Percentiles rank a stretch among this genome's conserved stretches.
These are phyloP conservation scores for Hysterangium stoloniferum DNA, from an alignment of 768 basidiomycete species.

Conservation along the genomic window DNA sequence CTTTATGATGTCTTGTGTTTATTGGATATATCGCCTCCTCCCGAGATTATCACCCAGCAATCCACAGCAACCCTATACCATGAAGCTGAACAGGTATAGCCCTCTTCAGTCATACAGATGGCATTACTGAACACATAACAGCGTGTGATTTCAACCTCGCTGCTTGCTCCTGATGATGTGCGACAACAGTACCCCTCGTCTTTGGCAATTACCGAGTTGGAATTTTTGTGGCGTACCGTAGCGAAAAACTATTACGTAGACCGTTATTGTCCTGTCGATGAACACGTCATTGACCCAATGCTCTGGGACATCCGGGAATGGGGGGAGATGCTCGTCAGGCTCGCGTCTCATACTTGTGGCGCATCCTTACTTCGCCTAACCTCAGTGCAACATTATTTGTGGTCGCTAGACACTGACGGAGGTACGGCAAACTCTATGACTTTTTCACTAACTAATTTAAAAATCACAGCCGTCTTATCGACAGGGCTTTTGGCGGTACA, in stretches of 20 bases:
- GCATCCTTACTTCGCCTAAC: conserved; percentile 38
- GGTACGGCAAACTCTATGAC: conserved; percentile 27
- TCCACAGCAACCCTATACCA: too few relatives aligned
- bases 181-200: not conserved
- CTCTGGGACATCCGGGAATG: conserved; percentile 20
- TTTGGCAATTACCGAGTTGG: not conserved
- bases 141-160: too few relatives aligned
- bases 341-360: conserved; percentile 28
- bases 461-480: conserved; percentile 27
- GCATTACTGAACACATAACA: too few relatives aligned
- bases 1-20: not conserved
- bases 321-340: conserved; percentile 26
- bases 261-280: not conserved
- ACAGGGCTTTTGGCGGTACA: conserved; percentile 28
- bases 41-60: too few relatives aligned
- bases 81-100: not conserved
- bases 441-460: not conserved
- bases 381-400: conserved; percentile 50
- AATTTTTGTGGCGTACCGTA: not conserved
- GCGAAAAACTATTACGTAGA: not conserved
- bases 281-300: not conserved
- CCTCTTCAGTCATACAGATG: too few relatives aligned
- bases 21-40: not conserved
- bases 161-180: too few relatives aligned
- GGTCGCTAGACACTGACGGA: conserved; percentile 34